Percentiles rank a stretch among this genome's conserved stretches.
These are phyloP conservation scores for Celoporthe dispersa DNA, from an alignment of 2,329 filamentous ascomycete genomes.

Conservation along the genomic window DNA sequence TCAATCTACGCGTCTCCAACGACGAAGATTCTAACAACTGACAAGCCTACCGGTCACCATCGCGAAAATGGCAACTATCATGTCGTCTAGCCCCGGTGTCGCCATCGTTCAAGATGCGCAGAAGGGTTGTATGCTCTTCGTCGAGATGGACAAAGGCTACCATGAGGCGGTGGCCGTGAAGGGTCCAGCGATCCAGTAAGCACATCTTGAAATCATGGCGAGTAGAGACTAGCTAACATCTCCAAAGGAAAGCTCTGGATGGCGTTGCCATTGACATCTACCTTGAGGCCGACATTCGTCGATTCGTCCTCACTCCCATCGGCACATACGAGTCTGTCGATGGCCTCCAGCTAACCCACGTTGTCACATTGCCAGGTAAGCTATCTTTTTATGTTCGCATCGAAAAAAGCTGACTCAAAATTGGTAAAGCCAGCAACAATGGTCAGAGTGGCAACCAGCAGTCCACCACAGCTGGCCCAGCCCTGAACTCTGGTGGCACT, in stretches of 20 bases:
- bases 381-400: neutral
- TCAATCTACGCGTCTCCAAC: constrained; percentile 6
- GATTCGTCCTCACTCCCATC: neutral
- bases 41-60: neutral
- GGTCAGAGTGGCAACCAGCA: neutral
- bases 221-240: neutral
- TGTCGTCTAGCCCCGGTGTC: neutral
- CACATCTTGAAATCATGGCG: neutral
- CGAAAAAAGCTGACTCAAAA: neutral
- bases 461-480: neutral
- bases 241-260: neutral
- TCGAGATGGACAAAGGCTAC: constrained; percentile 6
- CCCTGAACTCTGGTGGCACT: neutral
- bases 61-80: neutral
- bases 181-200: constrained; percentile 21
- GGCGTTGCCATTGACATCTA: constrained; percentile 14
- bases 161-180: neutral
- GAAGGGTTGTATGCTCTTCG: neutral
- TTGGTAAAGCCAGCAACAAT: neutral
- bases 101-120: constrained; percentile 15
- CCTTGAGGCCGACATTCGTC: neutral
- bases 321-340: neutral
- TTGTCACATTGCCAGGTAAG: neutral
- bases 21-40: neutral
- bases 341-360: neutral